phyloP scores from a whole-genome alignment of 768 basidiomycete genomes.

The Lanmaoa rubissima region DNA sequence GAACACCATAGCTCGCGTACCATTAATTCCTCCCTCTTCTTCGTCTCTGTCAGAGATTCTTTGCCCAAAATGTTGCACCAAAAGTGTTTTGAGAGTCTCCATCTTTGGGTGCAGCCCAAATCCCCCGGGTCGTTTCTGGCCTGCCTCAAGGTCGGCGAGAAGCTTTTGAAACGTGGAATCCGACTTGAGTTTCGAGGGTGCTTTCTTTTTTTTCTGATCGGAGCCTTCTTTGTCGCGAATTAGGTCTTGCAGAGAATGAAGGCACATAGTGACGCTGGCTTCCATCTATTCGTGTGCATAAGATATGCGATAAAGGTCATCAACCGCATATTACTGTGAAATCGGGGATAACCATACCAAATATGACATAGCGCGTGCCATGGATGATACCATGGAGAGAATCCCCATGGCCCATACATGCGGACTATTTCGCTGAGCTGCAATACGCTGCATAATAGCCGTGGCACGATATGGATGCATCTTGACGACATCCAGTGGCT shows the following conservation, averaged over 20 bases:
- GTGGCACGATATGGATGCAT: slow-evolving; percentile 68
- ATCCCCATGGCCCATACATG: slow-evolving; percentile 48
- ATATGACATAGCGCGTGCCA: slow-evolving; percentile 87
- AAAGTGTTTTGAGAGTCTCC: slow-evolving; percentile 71
- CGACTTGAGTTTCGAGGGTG: slow-evolving; percentile 41
- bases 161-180: slow-evolving; percentile 64
- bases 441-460: slow-evolving; percentile 39
- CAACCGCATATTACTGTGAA: neutral
- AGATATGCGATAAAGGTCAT: neutral
- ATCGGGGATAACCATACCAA: slow-evolving; percentile 50
- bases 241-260: slow-evolving; percentile 56
- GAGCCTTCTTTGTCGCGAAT: slow-evolving; percentile 39
- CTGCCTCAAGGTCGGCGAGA: slow-evolving; percentile 64
- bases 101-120: slow-evolving; percentile 87
- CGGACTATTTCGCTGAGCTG: slow-evolving; percentile 33
- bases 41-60: slow-evolving; percentile 43
- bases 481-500: slow-evolving; percentile 52
- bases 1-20: slow-evolving; percentile 90
- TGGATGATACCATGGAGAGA: slow-evolving; percentile 49
- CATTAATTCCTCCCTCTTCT: slow-evolving; percentile 21
- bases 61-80: slow-evolving; percentile 72
- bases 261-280: slow-evolving; percentile 77
- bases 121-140: slow-evolving; percentile 43
- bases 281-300: slow-evolving; percentile 56
- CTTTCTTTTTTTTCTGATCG: slow-evolving; percentile 37